Evolutionary conservation across 108 stramenopile species (phyloP).

Genomic region (Pseudonitzschia delicatissima): DNA sequence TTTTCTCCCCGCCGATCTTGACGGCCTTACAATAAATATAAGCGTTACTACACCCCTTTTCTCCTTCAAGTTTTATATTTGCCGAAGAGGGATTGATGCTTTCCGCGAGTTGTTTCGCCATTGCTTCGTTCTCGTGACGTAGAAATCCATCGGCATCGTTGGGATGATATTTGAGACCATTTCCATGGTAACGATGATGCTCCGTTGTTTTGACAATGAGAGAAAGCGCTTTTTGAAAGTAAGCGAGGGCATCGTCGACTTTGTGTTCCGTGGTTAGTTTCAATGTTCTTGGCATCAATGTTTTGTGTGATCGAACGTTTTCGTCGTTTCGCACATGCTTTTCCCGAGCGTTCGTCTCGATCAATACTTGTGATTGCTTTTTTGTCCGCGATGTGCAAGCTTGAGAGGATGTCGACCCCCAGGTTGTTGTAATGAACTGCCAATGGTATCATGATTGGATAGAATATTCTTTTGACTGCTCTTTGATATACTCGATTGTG

Average conservation of each 20-base stretch:
- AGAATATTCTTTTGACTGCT: too few species aligned
- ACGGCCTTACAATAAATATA: conserved; percentile 12
- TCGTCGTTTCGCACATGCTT: neutral
- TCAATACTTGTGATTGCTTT: neutral
- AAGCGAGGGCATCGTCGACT: neutral
- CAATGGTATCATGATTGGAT: neutral
- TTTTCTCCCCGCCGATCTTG: neutral
- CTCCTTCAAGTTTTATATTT: neutral
- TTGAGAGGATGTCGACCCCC: neutral
- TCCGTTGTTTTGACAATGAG: neutral
- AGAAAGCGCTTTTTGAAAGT: conserved; percentile 1
- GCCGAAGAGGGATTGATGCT: neutral
- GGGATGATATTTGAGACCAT: conserved; percentile 2
- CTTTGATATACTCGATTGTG: too few species aligned
- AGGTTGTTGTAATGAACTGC: conserved; percentile 9
- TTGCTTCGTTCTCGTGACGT: neutral
- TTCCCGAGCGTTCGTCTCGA: neutral
- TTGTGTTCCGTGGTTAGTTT: neutral
- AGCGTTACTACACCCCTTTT: neutral
- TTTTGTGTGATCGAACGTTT: neutral
- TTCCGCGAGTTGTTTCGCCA: neutral
- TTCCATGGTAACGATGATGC: neutral
- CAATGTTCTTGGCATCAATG: neutral
- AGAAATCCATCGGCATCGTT: conserved; percentile 2
- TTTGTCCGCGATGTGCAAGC: neutral